These are phyloP conservation scores for Porcisia deanei DNA, from an alignment of 208 protist species.

Conservation along the genomic window DNA sequence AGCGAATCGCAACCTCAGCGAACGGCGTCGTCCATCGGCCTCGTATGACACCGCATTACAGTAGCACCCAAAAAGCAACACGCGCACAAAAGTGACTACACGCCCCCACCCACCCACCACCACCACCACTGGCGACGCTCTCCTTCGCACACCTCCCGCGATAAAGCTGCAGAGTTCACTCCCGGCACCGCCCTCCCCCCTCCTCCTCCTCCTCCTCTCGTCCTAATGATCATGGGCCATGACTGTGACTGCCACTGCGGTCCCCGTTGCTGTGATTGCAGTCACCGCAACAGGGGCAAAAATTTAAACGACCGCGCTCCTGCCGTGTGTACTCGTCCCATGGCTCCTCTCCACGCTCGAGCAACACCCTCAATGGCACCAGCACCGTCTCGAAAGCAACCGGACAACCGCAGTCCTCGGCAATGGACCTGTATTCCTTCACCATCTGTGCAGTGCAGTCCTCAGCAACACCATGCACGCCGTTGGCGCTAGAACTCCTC, in stretches of 20 bases:
- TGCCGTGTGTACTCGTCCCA: constrained; percentile 68
- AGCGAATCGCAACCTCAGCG: not conserved
- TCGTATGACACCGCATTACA: not conserved
- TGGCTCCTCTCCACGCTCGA: constrained; percentile 66
- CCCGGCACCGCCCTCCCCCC: too few species aligned
- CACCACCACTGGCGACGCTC: too few species aligned
- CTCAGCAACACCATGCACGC: not conserved
- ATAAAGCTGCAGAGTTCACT: not conserved
- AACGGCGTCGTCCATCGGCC: not conserved
- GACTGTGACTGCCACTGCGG: constrained; percentile 1
- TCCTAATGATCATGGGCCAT: constrained; percentile 24
- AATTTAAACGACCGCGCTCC: constrained; percentile 72
- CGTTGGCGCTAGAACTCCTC: not conserved
- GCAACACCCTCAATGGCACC: constrained; percentile 57
- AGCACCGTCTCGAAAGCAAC: constrained; percentile 24
- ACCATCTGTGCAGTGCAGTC: not conserved
- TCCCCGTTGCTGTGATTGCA: constrained; percentile 20
- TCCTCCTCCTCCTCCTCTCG: not conserved
- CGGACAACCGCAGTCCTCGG: constrained; percentile 9
- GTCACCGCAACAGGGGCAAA: constrained; percentile 79
- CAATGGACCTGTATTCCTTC: constrained; percentile 11
- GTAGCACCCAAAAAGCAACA: not conserved
- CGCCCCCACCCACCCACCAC: not conserved
- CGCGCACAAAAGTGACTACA: not conserved
- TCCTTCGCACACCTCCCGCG: too few species aligned